These are phyloP conservation scores for Rosellinia necatrix DNA, from an alignment of 2,329 filamentous ascomycete genomes.

Conservation along the genomic window DNA sequence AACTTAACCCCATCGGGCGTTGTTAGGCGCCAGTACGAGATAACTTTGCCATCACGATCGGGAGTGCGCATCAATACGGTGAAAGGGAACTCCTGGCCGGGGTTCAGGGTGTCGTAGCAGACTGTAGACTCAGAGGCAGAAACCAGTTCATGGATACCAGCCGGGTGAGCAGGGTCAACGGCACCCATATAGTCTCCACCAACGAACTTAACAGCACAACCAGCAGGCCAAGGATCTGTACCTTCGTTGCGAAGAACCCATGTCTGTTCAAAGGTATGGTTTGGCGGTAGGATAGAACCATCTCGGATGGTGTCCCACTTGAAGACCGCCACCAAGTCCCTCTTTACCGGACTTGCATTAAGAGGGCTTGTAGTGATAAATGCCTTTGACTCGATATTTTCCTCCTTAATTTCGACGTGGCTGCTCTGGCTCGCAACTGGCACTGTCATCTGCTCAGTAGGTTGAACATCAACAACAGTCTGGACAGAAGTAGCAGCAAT, in stretches of 20 bases:
- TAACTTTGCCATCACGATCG: conserved; percentile 73
- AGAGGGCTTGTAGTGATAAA: conserved; percentile 20
- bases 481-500: conserved; percentile 61
- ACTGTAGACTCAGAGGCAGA: conserved; percentile 83
- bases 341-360: conserved; percentile 7
- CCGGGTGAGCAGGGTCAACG: conserved; percentile 77
- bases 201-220: conserved; percentile 87
- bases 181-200: conserved; percentile 97
- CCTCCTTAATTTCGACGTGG: conserved; percentile 3
- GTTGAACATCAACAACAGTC: conserved; percentile 75
- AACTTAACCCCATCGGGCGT: conserved; percentile 80
- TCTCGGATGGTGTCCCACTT: conserved; percentile 79
- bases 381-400: conserved; percentile 27
- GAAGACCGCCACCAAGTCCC: conserved; percentile 62
- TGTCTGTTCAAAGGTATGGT: conserved; percentile 81
- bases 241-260: conserved; percentile 92
- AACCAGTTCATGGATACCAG: conserved; percentile 76
- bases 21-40: conserved; percentile 97
- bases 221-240: conserved; percentile 78
- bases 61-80: conserved; percentile 85
- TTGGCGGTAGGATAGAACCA: conserved; percentile 72
- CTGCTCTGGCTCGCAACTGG: not conserved
- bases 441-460: conserved; percentile 50
- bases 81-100: conserved; percentile 79
- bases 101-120: conserved; percentile 68